Conservation (phyloP, 2,329 filamentous ascomycete genomes). For the Xylaria digitata region DNA sequence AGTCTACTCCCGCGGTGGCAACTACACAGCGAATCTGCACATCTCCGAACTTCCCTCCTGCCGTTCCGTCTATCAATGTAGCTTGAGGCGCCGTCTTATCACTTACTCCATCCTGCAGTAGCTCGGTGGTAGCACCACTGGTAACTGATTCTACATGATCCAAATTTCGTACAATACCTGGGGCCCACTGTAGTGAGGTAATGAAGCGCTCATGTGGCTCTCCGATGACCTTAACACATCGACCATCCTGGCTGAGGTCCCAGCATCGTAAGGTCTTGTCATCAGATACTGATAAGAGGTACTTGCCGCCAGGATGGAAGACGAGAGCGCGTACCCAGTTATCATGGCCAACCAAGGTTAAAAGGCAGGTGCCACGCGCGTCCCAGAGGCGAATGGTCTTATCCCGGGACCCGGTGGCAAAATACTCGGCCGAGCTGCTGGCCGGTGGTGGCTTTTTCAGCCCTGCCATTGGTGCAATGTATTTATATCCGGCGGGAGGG, state of each 20-base stretch:
- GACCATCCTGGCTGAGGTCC: slow-evolving; percentile 90
- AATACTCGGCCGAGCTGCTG: slow-evolving; percentile 82
- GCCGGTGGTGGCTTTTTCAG: slow-evolving; percentile 82
- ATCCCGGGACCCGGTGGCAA: slow-evolving; percentile 89
- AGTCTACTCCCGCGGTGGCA: slow-evolving; percentile 86
- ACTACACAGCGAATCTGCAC: slow-evolving; percentile 84
- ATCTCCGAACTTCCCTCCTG: slow-evolving; percentile 53
- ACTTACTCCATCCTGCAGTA: slow-evolving; percentile 59
- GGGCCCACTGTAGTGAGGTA: slow-evolving; percentile 88
- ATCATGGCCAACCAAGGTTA: slow-evolving; percentile 86
- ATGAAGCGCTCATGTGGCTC: slow-evolving; percentile 87
- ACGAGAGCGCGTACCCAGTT: slow-evolving; percentile 90
- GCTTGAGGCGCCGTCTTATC: not conserved
- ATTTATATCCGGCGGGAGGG: slow-evolving; percentile 78
- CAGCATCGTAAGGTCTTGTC: slow-evolving; percentile 94
- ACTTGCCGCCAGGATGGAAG: slow-evolving; percentile 93
- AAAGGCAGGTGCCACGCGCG: slow-evolving; percentile 82
- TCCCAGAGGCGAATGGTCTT: slow-evolving; percentile 94
- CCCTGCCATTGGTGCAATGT: slow-evolving; percentile 82
- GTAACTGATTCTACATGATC: slow-evolving; percentile 55
- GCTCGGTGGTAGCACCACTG: slow-evolving; percentile 52
- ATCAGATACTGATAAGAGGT: slow-evolving; percentile 84
- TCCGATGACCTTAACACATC: slow-evolving; percentile 83
- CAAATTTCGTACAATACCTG: slow-evolving; percentile 68
- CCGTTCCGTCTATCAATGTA: slow-evolving; percentile 48